Percentiles rank a stretch among this genome's conserved stretches.
These are phyloP conservation scores for Syzygium jambos DNA, from an alignment of 345 rosid genomes.

Conservation along the genomic window DNA sequence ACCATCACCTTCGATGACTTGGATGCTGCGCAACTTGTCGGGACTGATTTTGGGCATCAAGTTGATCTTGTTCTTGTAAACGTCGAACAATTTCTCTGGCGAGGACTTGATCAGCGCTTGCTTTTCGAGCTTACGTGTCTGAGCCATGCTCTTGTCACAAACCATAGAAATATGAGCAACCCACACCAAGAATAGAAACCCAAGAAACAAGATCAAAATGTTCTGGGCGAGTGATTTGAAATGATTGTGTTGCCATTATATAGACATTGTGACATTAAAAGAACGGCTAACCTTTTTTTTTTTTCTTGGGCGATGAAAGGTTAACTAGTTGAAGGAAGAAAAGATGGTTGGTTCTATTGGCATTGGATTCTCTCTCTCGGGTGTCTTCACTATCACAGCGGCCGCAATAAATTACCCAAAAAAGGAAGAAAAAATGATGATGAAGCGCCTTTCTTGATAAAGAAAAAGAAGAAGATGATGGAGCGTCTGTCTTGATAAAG, in stretches of 20 bases:
- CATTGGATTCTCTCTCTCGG: slow-evolving; percentile 6
- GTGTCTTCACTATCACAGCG: neutral
- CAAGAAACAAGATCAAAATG: neutral
- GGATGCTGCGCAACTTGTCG: slow-evolving; percentile 2
- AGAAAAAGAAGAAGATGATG: neutral
- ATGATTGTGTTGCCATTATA: neutral
- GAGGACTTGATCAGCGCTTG: slow-evolving; percentile 10
- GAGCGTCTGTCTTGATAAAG: neutral
- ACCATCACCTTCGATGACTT: slow-evolving; percentile 18
- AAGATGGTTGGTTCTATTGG: neutral
- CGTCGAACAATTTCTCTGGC: slow-evolving; percentile 12
- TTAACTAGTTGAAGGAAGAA: neutral
- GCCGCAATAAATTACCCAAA: neutral
- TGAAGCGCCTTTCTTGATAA: neutral
- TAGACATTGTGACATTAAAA: neutral
- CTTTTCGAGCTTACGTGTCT: slow-evolving; percentile 1
- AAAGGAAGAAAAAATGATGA: neutral
- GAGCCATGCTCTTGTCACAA: slow-evolving; percentile 7
- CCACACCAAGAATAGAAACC: neutral
- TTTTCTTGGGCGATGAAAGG: too few species aligned
- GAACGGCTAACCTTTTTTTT: neutral
- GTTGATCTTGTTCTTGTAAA: slow-evolving; percentile 3
- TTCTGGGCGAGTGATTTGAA: neutral
- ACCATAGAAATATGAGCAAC: neutral
- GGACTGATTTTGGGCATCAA: slow-evolving; percentile 13